Percentiles rank a stretch among this genome's conserved stretches.
phyloP scores from a whole-genome alignment of 768 basidiomycete species.

The Tephrocybe sp. region DNA sequence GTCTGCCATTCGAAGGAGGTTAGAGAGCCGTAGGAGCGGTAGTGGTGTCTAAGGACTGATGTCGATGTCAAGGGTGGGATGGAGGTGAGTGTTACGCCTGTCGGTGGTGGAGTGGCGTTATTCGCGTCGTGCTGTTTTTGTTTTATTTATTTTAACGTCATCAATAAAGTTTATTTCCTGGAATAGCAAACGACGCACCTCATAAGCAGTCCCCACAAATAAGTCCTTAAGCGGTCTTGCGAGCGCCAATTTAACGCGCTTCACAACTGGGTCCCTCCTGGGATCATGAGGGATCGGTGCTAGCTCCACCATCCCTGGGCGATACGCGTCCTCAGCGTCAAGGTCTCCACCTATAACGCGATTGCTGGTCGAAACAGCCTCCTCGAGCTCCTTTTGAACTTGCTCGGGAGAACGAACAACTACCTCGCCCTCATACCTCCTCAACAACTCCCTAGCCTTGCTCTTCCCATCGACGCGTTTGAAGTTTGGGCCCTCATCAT shows the following conservation, averaged over 20 bases:
- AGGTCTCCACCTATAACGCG: not conserved
- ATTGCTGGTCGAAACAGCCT: too few relatives aligned
- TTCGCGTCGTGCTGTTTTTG: slow-evolving; percentile 67
- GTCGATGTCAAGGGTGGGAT: slow-evolving; percentile 73
- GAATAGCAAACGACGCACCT: slow-evolving; percentile 38
- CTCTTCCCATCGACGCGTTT: not conserved
- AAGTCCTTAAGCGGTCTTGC: slow-evolving; percentile 26
- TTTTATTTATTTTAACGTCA: slow-evolving; percentile 4
- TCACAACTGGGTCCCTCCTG: slow-evolving; percentile 40
- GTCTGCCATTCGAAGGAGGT: slow-evolving; percentile 73
- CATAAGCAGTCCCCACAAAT: slow-evolving; percentile 51
- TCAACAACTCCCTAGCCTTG: not conserved
- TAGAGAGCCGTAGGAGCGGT: slow-evolving; percentile 62
- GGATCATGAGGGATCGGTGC: slow-evolving; percentile 53
- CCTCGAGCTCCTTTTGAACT: not conserved
- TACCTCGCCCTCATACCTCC: not conserved
- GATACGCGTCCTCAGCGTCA: not conserved
- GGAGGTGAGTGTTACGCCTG: slow-evolving; percentile 69
- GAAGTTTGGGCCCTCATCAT: too few relatives aligned
- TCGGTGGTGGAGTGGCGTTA: slow-evolving; percentile 72
- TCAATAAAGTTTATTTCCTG: too few relatives aligned
- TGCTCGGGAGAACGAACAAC: not conserved
- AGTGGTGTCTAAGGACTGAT: slow-evolving; percentile 62
- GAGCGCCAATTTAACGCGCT: slow-evolving; percentile 16
- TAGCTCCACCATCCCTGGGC: slow-evolving; percentile 27